Evolutionary conservation across 2,329 filamentous ascomycete species (phyloP).

Genomic region (Alternaria alternata): DNA sequence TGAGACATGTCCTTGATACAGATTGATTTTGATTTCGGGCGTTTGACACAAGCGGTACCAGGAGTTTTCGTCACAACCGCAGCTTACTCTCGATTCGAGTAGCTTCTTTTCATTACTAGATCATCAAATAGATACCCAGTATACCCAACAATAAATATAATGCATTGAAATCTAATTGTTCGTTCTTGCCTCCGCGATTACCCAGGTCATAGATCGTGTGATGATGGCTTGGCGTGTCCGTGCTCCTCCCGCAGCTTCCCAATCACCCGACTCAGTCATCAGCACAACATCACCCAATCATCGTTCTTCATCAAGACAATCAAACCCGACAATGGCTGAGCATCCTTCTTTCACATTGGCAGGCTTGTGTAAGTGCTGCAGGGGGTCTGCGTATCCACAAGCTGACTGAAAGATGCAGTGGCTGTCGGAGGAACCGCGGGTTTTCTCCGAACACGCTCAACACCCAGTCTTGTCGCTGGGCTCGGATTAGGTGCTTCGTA

Average conservation of each 20-base stretch:
- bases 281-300: not conserved
- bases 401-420: constrained; percentile 25
- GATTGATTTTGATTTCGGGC: not conserved
- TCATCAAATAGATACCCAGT: constrained; percentile 5
- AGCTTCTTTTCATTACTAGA: not conserved
- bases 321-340: constrained; percentile 29
- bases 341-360: constrained; percentile 43
- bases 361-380: constrained; percentile 30
- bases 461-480: constrained; percentile 38
- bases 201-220: not conserved
- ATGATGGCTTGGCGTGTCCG: constrained; percentile 10
- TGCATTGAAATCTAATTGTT: not conserved
- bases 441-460: constrained; percentile 40
- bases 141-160: not conserved
- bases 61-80: not conserved
- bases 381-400: not conserved
- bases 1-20: not conserved
- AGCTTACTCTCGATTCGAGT: not conserved
- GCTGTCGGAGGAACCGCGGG: constrained; percentile 39
- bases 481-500: constrained; percentile 38
- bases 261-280: not conserved
- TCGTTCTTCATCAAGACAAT: constrained; percentile 1
- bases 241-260: not conserved
- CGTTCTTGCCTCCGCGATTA: not conserved
- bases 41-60: not conserved